Base-by-base conservation (phyloP, 2,329 filamentous ascomycete species). In the Alternaria sp. region DNA sequence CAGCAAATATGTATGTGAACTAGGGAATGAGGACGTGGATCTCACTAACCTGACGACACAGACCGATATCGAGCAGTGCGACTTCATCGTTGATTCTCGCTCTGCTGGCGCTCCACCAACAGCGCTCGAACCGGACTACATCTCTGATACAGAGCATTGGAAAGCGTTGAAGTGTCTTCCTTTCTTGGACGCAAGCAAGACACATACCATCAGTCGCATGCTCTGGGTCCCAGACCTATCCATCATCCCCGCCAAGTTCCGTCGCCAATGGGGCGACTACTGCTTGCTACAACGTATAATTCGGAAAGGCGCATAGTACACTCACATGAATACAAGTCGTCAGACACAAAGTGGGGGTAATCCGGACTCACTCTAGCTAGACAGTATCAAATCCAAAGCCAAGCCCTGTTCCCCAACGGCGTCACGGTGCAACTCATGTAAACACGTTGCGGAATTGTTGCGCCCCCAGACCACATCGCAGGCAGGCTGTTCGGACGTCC, bases 61-160 rank as follows among this genome's bases (percentile, higher is more conserved):
- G 86, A 84, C 89, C 36, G 89, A 95, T 63, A 81, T 96, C 46
- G 84, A 85, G 26, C 85, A 88, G 57, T 99, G 96, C 79, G 85
- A 88, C 9, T 97, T 96, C 79, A 77, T 99, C 5, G 90, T 98
- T 15, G 96, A 99, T 77, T 96, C 93, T 0, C 90, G 91, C 64
- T 93, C 95, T 72, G 89, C 91, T 0, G 82, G 83, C 28, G 83
- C 83, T 15, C 71, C 78, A 32, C 71, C 87, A 75, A 90, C 93
- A 2, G 83, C 86, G 0, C 85, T 90, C 11, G 94, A 99, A 77
- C 94, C 94, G 2, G 88, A 93, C 72, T 97, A 96, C 74, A 83
- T 93, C 17, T 84, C 89, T 3, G 91, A 97, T 70, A 81, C 83
- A 30, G 82, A 89, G n/a, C 86, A 87, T 15, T 99, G 96, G 96